Conservation (phyloP, 441 rosid species). For the Pelargonium myrrhifolium region DNA sequence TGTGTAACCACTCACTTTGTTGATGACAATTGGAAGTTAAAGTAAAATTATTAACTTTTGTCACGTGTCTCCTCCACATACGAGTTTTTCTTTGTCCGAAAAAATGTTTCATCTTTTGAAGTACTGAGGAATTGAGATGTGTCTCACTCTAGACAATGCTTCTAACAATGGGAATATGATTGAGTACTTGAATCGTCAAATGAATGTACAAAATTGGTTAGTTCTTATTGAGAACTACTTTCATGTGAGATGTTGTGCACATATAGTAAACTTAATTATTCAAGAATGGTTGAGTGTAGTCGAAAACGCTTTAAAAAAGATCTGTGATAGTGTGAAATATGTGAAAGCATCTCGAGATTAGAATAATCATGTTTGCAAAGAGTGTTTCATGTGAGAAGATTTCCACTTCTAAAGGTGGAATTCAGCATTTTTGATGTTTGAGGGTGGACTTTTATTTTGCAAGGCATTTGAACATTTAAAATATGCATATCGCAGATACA, state of each 20-base stretch:
- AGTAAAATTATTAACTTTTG: too few species aligned
- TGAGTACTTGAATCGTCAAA: too few species aligned
- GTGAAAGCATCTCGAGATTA: neutral
- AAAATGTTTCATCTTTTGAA: too few species aligned
- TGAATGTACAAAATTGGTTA: too few species aligned
- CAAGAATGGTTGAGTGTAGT: constrained; percentile 8
- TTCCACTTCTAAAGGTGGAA: neutral
- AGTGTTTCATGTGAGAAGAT: neutral
- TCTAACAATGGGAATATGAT: too few species aligned
- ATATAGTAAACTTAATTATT: constrained; percentile 11
- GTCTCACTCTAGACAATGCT: too few species aligned
- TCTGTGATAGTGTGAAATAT: neutral
- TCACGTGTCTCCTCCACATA: too few species aligned
- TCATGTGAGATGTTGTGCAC: constrained; percentile 18
- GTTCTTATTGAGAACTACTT: too few species aligned
- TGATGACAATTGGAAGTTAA: too few species aligned
- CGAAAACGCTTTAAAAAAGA: neutral
- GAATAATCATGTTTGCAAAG: constrained; percentile 9
- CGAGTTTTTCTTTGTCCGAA: too few species aligned
- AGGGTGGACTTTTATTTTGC: neutral
- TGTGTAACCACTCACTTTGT: too few species aligned
- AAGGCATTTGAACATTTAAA: neutral
- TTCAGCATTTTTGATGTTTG: constrained; percentile 8
- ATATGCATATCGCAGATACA: neutral
- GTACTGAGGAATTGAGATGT: too few species aligned